phyloP scores from a whole-genome alignment of 2,329 filamentous ascomycete genomes.

The Lasiodiplodia hormozganensis region DNA sequence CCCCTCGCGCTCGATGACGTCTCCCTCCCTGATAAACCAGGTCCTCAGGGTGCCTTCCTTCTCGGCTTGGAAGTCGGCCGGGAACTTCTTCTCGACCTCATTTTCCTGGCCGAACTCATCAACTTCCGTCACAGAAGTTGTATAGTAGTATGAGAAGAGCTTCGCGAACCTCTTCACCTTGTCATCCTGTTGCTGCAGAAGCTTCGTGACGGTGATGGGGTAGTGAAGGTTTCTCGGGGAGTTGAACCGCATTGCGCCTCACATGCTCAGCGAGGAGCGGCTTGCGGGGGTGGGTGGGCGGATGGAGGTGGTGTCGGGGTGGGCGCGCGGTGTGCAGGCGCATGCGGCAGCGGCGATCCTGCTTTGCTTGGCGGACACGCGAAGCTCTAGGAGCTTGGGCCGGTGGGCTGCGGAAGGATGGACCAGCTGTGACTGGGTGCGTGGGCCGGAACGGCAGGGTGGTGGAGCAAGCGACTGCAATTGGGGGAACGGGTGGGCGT shows the following conservation, averaged over 20 bases:
- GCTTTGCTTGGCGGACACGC: conserved; percentile 19
- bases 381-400: conserved; percentile 29
- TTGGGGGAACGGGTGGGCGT: conserved; percentile 20
- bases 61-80: conserved; percentile 81
- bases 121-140: conserved; percentile 71
- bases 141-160: conserved; percentile 87
- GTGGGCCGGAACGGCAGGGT: neutral
- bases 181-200: conserved; percentile 79
- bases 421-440: conserved; percentile 2
- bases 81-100: conserved; percentile 72
- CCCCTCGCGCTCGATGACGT: conserved; percentile 51
- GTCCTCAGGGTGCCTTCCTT: conserved; percentile 78
- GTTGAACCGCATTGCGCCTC: conserved; percentile 54
- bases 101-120: conserved; percentile 77
- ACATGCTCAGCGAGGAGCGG: conserved; percentile 39
- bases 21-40: conserved; percentile 75
- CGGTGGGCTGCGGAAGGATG: conserved; percentile 20
- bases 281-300: neutral
- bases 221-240: conserved; percentile 73
- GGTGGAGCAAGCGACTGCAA: conserved; percentile 6
- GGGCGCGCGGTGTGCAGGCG: conserved; percentile 15
- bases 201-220: conserved; percentile 88
- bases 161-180: conserved; percentile 76
- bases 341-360: conserved; percentile 25
- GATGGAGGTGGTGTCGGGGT: neutral